Base-by-base conservation (phyloP, 331 rosid species). In the Malus hybrid region DNA sequence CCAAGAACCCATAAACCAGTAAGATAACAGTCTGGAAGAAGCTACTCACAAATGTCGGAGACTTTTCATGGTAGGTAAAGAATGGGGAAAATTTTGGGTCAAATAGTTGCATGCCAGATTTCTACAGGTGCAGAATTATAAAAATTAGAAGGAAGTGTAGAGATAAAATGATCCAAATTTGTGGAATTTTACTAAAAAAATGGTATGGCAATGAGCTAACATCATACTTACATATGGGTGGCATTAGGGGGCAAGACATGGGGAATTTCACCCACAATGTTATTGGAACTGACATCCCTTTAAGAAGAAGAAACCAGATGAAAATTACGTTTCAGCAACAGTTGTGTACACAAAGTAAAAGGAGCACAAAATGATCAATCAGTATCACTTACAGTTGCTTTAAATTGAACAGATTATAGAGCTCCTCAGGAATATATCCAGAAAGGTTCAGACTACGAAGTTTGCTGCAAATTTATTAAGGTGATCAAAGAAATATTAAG, bases 281-380 rank as follows among this genome's bases (percentile, higher is more conserved):
- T 81, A 79, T 93, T 93, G 33, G 74, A 91, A 82, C 98, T 93
- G 83, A 87, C 76, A 82, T 93, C 98, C 83, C 98, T 93, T 64
- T 52, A 52, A 52, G 12, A 65, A 63, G 22, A 74, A 11, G 67
- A 85, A 76, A 70, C 63, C 81, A 87, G 63, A 81, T 71, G 18
- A 70, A 48, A 16, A 52, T 52, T 52, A 69, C 65, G 27, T 12
- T 67, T 69, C 72, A 74, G 55, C 28, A 6, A 55, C 19, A 64
- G 20, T 13, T 67, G 19, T 29, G 44, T 50, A 57, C 2, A 12
- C 3, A 54, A 28, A 32, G 4, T 5, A 10, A 19, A 24, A 65
- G 19, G 15, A 50, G 42, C 24, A n/a, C 22, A 59, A 14, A 77
- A 64, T 6, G 11, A 31, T 9, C 64, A 59, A 13, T 52, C 31